Conservation (phyloP, 192 early-diverging fungal species). For the Backusella sp. region DNA sequence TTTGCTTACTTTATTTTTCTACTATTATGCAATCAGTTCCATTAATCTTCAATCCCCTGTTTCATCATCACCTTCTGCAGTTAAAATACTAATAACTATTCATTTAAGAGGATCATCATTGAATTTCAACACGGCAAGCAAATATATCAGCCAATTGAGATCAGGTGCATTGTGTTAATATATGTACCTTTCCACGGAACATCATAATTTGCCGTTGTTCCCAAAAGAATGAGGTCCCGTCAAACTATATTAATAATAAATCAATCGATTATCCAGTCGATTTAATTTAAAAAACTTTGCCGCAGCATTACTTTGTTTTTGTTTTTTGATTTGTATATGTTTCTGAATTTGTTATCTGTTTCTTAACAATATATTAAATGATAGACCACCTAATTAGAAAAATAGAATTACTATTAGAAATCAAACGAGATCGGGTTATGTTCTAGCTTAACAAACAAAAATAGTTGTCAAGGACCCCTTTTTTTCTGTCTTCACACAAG, state of each 20-base stretch:
- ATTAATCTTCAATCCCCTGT: neutral
- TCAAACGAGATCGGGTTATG: neutral
- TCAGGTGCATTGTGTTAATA: neutral
- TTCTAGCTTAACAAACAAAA: neutral
- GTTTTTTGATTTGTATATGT: neutral
- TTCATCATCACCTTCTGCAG: neutral
- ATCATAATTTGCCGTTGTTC: neutral
- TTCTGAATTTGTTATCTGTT: neutral
- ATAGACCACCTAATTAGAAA: neutral
- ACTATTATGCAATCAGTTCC: neutral
- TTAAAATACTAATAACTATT: neutral
- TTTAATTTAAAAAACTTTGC: neutral
- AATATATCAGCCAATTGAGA: neutral
- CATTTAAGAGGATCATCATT: neutral
- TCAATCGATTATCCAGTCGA: neutral
- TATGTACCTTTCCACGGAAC: neutral
- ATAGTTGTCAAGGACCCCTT: neutral
- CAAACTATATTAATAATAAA: neutral
- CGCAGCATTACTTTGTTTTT: neutral
- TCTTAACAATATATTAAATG: neutral
- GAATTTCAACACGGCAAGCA: neutral
- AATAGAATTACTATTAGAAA: neutral
- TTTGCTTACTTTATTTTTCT: neutral
- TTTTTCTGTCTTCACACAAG: neutral
- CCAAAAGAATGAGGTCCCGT: neutral